Base-by-base conservation (phyloP, 2,329 filamentous ascomycete species). In the Peltaster fructicola region DNA sequence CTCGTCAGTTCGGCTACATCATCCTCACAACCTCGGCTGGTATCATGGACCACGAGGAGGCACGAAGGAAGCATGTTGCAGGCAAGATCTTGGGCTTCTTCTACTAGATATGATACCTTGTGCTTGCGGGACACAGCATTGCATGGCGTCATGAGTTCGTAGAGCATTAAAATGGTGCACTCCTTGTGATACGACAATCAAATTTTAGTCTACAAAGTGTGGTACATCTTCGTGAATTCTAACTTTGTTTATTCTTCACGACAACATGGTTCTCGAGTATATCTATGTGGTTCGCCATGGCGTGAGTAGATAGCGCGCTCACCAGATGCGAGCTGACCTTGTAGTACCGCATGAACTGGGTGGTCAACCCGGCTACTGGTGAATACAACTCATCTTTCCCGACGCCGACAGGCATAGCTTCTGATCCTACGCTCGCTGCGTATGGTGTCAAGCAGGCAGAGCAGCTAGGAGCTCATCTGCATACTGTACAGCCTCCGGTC, bases 11-110 rank as follows among this genome's bases (percentile, higher is more conserved):
- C 71, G 88, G 88, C 54, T 93, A 82, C 67, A 81, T 98, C 54
- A 82, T 98, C 62, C 77, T 98, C 52, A 98, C 88, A 60, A 98
- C 88, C 63, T 93, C 84, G 34, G 82, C 88, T 40, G 88, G 88
- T 60, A 98, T 98, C 62, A 95, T 98, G 85, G 88, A 98, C 68
- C 88, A 98, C 68, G 88, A 98, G 71, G 88, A 98, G 74, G 88
- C 88, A 46, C 71, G 88, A 56, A 72, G 88, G 61, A 95, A 95
- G 75, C 88, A 98, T 68, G 88, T 95, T 54, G 74, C 85, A 47
- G 88, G 88, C 64, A 98, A 98, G 75, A 80, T 98, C 63, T 80
- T 95, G 49, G 88, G 88, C 51, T 98, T 95, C 76, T 93, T 93
- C 72, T 95, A 93, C 72, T 93, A 49, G 27, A 29, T n/a, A n/a